Base-by-base conservation (phyloP, 768 basidiomycete genomes). In the Tricholoma terreum region DNA sequence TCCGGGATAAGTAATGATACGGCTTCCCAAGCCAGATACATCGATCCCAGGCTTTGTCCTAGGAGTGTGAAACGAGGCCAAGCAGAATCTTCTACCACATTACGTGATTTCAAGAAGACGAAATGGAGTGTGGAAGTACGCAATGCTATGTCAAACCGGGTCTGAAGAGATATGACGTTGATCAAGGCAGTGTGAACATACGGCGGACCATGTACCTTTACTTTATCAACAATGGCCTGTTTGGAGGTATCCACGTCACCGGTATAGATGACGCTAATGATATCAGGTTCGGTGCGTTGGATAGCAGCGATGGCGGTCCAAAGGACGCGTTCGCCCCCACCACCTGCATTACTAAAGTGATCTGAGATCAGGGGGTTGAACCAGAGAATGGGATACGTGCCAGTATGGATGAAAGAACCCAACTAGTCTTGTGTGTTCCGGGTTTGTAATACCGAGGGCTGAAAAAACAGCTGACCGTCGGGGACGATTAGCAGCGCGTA, bases 371-470 rank as follows among this genome's bases (percentile, higher is more conserved):
- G 71, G 62, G 56, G 58, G 57, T 36, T 27, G 42, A 27, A 59
- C 31, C 54, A 42, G 35, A 40, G 19, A 15, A 54, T 30, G 33
- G 17, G 36, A 14, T 12, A 66, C 84, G 73, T 64, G 94, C 94
- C 94, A 98, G 69, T 95, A 98, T 0, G 95, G 95, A 75, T 98
- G 95, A 69, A 97, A 96, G 74, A 95, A 89, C 0, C 90, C 94
- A 2, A 94, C 76, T 17, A 94, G 58, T 15, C 64, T 67, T 56
- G 67, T 71, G 14, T 54, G 55, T 14, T 67, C 63, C 1, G 50
- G 50, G 6, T 62, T 34, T 2, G 64, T 42, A 50, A 69, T 56
- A 17, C 73, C 71, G 31, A 76, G 65, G 6, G 63, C 59, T 8
- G 42, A 35, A 2, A 66, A 49, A 33, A 56, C 56, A 21, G 54